These are phyloP conservation scores for Aeschynomene evenia DNA, from an alignment of 306 rosid genomes.

Conservation along the genomic window DNA sequence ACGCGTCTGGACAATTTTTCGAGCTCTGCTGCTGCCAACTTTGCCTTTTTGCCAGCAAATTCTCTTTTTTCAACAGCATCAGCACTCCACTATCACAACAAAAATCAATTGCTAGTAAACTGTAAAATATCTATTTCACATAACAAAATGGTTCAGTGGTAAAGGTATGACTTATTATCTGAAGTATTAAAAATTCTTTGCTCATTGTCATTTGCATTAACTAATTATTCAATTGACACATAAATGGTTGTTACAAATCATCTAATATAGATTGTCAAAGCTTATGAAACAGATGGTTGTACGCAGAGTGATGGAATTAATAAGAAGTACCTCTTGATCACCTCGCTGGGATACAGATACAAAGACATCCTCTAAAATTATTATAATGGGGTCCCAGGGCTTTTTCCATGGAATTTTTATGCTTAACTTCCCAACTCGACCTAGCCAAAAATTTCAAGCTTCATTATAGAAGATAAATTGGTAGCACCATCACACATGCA, in stretches of 20 bases:
- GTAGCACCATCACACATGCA: conserved; percentile 17
- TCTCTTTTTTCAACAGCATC: conserved; percentile 85
- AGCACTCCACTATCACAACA: conserved; percentile 72
- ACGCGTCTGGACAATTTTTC: conserved; percentile 80
- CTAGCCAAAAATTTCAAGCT: conserved; percentile 42
- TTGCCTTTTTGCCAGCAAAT: conserved; percentile 87
- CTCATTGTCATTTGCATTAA: conserved; percentile 3
- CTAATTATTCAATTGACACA: background rate
- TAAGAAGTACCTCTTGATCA: conserved; percentile 73
- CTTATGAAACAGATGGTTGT: conserved; percentile 3
- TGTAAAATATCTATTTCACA: background rate
- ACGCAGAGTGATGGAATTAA: background rate
- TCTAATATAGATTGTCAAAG: conserved; percentile 8
- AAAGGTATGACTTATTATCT: background rate
- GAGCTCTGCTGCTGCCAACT: conserved; percentile 95
- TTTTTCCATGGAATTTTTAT: conserved; percentile 97
- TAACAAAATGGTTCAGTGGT: conserved; percentile 16
- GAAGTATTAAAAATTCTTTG: conserved; percentile 7
- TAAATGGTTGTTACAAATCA: background rate
- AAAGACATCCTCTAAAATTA: conserved; percentile 74
- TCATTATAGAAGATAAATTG: conserved; percentile 16
- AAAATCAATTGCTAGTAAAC: conserved; percentile 29
- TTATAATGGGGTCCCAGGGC: conserved; percentile 91
- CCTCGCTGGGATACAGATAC: conserved; percentile 81
- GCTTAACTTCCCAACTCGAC: conserved; percentile 92